Percentiles rank a stretch among this genome's conserved stretches.
phyloP scores from a whole-genome alignment of 345 rosid genomes.

The Geranium brycei region DNA sequence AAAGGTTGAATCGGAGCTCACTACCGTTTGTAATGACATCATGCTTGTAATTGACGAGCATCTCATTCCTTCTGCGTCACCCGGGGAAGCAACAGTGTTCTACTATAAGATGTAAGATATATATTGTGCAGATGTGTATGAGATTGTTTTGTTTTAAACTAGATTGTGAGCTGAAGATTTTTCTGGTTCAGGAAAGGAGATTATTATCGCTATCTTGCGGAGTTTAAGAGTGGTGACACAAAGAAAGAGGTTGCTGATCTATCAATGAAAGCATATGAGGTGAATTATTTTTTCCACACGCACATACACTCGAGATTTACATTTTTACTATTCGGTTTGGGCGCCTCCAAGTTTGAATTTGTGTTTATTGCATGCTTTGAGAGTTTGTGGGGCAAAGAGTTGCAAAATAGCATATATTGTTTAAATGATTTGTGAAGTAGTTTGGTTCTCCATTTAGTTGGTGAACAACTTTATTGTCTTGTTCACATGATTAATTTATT shows the following conservation, averaged over 20 bases:
- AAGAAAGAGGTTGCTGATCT: conserved; percentile 36
- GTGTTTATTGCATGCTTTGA: no score
- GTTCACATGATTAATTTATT: no score
- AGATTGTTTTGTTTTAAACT: background rate
- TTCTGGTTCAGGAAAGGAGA: conserved; percentile 38
- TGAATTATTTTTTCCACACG: background rate
- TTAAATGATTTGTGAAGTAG: background rate
- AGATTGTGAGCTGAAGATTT: background rate
- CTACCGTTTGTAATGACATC: conserved; percentile 25
- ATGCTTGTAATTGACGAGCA: conserved; percentile 26
- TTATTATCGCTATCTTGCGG: conserved; percentile 46
- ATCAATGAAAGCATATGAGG: conserved; percentile 40
- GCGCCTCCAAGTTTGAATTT: no score
- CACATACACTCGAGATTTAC: background rate
- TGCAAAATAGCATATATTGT: no score
- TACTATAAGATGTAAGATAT: conserved; percentile 24
- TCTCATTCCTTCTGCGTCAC: conserved; percentile 25
- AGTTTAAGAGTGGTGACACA: conserved; percentile 31
- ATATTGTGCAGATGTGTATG: background rate
- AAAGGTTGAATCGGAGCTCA: conserved; percentile 25
- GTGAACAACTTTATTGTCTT: no score
- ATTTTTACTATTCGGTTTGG: no score
- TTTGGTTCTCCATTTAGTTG: background rate
- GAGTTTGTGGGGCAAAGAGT: no score
- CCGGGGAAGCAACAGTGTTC: conserved; percentile 25